These are phyloP conservation scores for Pyrus bretschneideri DNA, from an alignment of 306 rosid genomes.

Conservation along the genomic window DNA sequence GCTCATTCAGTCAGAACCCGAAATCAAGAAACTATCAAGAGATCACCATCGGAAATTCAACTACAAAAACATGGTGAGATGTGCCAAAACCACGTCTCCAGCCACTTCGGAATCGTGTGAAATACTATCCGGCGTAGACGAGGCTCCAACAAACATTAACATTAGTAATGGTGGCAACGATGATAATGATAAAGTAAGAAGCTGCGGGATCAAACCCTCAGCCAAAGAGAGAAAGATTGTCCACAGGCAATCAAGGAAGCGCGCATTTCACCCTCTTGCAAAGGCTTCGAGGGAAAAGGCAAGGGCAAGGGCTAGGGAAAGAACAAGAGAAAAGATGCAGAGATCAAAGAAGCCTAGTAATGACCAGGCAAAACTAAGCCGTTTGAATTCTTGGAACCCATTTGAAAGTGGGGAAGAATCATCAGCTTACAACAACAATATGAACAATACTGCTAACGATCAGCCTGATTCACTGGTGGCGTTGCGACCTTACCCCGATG, in stretches of 20 bases:
- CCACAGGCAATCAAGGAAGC: constrained; percentile 19
- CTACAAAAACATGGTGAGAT: background rate
- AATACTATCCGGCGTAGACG: background rate
- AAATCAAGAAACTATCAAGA: constrained; percentile 47
- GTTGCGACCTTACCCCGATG: constrained; percentile 1
- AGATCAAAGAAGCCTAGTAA: background rate
- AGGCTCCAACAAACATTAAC: background rate
- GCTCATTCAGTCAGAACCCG: constrained; percentile 43
- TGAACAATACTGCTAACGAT: background rate
- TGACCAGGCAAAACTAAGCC: constrained; percentile 11
- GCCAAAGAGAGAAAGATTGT: background rate
- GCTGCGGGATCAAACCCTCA: background rate
- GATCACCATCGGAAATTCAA: constrained; percentile 5
- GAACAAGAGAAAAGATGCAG: constrained; percentile 43
- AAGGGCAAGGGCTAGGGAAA: constrained; percentile 67
- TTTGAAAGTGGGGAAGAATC: constrained; percentile 55
- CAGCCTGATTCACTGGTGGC: constrained; percentile 15
- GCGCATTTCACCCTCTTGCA: constrained; percentile 29
- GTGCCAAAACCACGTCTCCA: background rate
- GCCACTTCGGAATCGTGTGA: background rate
- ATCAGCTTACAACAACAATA: constrained; percentile 28
- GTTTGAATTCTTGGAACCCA: constrained; percentile 48
- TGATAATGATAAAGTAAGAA: background rate
- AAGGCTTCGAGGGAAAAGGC: constrained; percentile 66
- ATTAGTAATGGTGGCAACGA: background rate